Evolutionary conservation across 2,329 filamentous ascomycete species (phyloP).

Genomic region (Paramyrothecium roridum): DNA sequence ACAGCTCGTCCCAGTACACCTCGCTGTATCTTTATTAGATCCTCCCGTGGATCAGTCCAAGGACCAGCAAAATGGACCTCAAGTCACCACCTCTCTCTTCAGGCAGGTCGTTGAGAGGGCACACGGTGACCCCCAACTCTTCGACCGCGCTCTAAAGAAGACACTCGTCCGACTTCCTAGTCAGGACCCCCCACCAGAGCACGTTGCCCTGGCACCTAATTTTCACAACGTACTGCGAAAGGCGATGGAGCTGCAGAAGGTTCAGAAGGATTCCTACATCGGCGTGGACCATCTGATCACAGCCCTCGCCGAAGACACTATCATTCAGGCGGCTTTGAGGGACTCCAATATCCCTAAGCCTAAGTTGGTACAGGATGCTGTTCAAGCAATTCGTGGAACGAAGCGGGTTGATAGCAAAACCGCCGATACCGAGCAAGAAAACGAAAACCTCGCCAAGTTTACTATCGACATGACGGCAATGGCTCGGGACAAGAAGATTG

Average conservation of each 20-base stretch:
- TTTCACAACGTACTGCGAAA: slow-evolving; percentile 81
- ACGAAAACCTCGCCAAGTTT: slow-evolving; percentile 96
- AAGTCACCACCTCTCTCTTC: slow-evolving; percentile 74
- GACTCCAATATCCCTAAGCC: slow-evolving; percentile 90
- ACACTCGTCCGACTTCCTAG: slow-evolving; percentile 84
- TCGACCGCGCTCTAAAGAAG: slow-evolving; percentile 91
- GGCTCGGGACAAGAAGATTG: slow-evolving; percentile 95
- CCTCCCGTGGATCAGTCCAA: slow-evolving; percentile 73
- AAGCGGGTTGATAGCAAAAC: slow-evolving; percentile 94
- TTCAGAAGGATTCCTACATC: slow-evolving; percentile 95
- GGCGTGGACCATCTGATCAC: slow-evolving; percentile 93
- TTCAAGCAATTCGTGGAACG: slow-evolving; percentile 87
- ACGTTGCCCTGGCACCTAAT: slow-evolving; percentile 75
- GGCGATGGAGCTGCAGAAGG: slow-evolving; percentile 87
- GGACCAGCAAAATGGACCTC: slow-evolving; percentile 75
- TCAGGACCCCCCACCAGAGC: slow-evolving; percentile 91
- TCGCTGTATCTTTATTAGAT: slow-evolving; percentile 79
- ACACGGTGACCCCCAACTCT: slow-evolving; percentile 84
- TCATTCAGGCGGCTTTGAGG: slow-evolving; percentile 70
- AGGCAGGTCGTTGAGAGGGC: slow-evolving; percentile 92
- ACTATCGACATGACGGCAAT: slow-evolving; percentile 98
- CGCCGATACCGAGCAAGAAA: slow-evolving; percentile 86
- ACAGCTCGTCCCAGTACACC: slow-evolving; percentile 85
- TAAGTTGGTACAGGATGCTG: slow-evolving; percentile 86
- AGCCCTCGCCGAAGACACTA: slow-evolving; percentile 73